phyloP scores from a whole-genome alignment of 2,329 filamentous ascomycete genomes.

The Fusarium sp. region DNA sequence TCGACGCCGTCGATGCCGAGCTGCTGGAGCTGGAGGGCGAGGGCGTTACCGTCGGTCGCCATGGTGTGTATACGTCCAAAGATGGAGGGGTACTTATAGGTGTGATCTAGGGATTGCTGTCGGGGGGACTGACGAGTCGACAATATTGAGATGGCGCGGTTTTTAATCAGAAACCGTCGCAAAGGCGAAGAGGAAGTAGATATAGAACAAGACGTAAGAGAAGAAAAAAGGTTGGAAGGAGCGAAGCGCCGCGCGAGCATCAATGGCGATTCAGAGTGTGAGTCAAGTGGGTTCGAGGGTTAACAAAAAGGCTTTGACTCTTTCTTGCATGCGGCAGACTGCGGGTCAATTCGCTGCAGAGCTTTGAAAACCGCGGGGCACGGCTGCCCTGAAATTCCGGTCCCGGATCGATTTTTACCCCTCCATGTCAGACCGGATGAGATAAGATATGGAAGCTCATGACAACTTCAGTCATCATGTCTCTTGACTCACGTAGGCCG shows the following conservation, averaged over 20 bases:
- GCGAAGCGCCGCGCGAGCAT: slow-evolving; percentile 49
- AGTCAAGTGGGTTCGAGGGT: slow-evolving; percentile 49
- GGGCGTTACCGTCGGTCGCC: slow-evolving; percentile 44
- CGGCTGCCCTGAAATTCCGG: slow-evolving; percentile 37
- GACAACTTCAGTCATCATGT: neutral
- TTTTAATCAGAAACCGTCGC: slow-evolving; percentile 15
- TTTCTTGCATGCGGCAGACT: slow-evolving; percentile 28
- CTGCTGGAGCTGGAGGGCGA: slow-evolving; percentile 47
- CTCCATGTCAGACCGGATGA: slow-evolving; percentile 20
- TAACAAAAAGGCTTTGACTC: slow-evolving; percentile 45
- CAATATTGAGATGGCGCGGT: slow-evolving; percentile 14
- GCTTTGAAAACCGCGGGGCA: slow-evolving; percentile 40
- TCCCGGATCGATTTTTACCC: slow-evolving; percentile 40
- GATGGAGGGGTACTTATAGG: slow-evolving; percentile 27
- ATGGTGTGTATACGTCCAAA: slow-evolving; percentile 27
- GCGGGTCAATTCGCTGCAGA: slow-evolving; percentile 40
- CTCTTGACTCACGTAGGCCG: neutral
- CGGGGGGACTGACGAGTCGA: slow-evolving; percentile 13
- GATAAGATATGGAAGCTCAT: slow-evolving; percentile 8
- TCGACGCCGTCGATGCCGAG: slow-evolving; percentile 41
- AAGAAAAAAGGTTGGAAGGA: slow-evolving; percentile 44
- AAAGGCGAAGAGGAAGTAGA: slow-evolving; percentile 25
- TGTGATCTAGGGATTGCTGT: slow-evolving; percentile 13
- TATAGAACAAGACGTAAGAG: slow-evolving; percentile 29
- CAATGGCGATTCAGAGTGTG: slow-evolving; percentile 45